These are phyloP conservation scores for Penicillium paxilli DNA, from an alignment of 495 filamentous ascomycete genomes.

Conservation along the genomic window DNA sequence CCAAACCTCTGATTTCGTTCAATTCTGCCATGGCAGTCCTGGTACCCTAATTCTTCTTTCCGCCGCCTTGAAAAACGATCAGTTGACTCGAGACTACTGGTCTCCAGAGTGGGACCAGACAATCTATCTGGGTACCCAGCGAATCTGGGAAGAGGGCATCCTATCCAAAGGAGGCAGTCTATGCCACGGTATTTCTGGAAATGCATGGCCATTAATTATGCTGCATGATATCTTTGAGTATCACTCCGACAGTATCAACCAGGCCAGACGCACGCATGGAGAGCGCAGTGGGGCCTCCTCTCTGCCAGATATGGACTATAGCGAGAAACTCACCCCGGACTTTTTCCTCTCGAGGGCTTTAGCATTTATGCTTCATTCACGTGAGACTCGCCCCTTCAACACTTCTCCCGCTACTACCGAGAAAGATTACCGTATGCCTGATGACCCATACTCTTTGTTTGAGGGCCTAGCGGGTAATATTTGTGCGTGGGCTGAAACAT, in stretches of 20 bases:
- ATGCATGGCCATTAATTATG: constrained; percentile 41
- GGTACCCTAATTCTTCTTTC: constrained; percentile 39
- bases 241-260: constrained; percentile 16
- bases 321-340: constrained; percentile 28
- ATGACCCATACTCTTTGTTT: constrained; percentile 42
- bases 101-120: constrained; percentile 43
- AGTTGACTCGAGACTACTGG: constrained; percentile 31
- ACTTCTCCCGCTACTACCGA: constrained; percentile 7
- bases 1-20: constrained; percentile 34
- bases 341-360: constrained; percentile 45
- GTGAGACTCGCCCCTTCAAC: constrained; percentile 42
- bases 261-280: constrained; percentile 22
- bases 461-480: constrained; percentile 48
- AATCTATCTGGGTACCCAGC: constrained; percentile 32
- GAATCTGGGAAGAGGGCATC: constrained; percentile 49
- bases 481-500: constrained; percentile 50
- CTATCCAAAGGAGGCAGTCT: constrained; percentile 48
- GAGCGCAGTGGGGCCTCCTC: constrained; percentile 9
- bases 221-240: constrained; percentile 39
- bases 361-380: constrained; percentile 41
- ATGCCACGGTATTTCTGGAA: constrained; percentile 50
- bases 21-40: constrained; percentile 50
- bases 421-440: constrained; percentile 43
- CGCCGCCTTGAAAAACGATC: constrained; percentile 28
- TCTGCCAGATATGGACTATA: neutral